A percentile compares a stretch with the other conserved stretches of the same genome.
phyloP scores from a whole-genome alignment of 495 filamentous ascomycete genomes.

The Penicillium simplicissimum region DNA sequence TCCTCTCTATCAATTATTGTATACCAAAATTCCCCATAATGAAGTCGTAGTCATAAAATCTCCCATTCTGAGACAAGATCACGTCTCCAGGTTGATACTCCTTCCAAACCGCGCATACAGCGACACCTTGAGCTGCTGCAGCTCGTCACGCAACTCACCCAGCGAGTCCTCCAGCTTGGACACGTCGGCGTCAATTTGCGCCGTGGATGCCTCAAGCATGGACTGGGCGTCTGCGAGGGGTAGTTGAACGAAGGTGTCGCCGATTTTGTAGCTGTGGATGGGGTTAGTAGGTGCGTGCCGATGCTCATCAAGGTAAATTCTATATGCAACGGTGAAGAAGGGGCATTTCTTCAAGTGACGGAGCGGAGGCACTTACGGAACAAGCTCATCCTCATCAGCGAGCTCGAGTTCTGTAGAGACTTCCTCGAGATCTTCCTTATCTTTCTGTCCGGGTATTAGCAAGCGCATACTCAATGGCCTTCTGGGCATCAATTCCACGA shows the following conservation, averaged over 20 bases:
- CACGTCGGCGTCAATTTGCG: constrained; percentile 74
- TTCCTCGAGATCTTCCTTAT: constrained; percentile 96
- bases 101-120: constrained; percentile 92
- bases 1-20: constrained; percentile 2
- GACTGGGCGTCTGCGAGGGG: constrained; percentile 82
- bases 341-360: too few relatives aligned
- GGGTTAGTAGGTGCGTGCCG: neutral
- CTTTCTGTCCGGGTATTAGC: constrained; percentile 63
- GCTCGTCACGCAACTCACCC: constrained; percentile 71
- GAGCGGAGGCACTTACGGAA: constrained; percentile 64
- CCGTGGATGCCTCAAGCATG: constrained; percentile 69
- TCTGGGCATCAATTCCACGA: neutral
- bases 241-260: constrained; percentile 89
- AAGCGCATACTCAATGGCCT: neutral
- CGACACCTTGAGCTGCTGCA: constrained; percentile 83
- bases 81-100: constrained; percentile 95
- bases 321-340: neutral
- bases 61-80: constrained; percentile 25
- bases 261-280: constrained; percentile 83
- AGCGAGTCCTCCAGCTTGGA: constrained; percentile 74
- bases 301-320: too few relatives aligned
- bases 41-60: constrained; percentile 4
- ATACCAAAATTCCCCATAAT: neutral
- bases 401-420: constrained; percentile 88
- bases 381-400: constrained; percentile 88